These are phyloP conservation scores for Selaginella moellendorffii DNA, from an alignment of 75 land plant genomes.

Conservation along the genomic window DNA sequence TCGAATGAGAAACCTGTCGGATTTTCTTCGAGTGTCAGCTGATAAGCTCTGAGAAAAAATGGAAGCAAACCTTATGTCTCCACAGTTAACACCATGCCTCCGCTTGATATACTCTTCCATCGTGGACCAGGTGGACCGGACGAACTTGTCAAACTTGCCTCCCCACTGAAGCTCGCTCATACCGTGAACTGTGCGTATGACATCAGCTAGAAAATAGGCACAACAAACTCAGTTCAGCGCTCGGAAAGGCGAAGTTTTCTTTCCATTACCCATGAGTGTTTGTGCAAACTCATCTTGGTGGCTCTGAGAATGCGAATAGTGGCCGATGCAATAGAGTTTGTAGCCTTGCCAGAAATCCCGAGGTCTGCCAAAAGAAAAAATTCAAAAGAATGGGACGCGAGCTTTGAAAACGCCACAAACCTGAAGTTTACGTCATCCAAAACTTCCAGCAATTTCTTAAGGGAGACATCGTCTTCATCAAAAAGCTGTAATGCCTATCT, in stretches of 20 bases:
- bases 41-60: neutral
- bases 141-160: constrained; percentile 14
- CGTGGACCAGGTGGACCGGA: constrained; percentile 9
- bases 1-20: neutral
- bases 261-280: constrained; percentile 15
- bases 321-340: constrained; percentile 15
- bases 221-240: neutral
- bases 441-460: constrained; percentile 1
- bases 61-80: constrained; percentile 8
- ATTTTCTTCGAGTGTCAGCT: neutral
- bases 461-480: neutral
- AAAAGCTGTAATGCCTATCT: neutral
- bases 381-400: neutral
- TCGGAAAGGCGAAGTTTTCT: neutral
- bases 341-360: constrained; percentile 17
- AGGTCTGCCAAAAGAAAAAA: constrained; percentile 2
- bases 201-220: constrained; percentile 8
- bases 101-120: constrained; percentile 12
- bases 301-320: constrained; percentile 12
- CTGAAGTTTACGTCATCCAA: constrained; percentile 10
- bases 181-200: neutral
- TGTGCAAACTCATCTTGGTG: constrained; percentile 5
- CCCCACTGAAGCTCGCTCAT: constrained; percentile 9
- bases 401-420: neutral
- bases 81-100: constrained; percentile 12